Conservation (phyloP, 768 basidiomycete species). For the Mycena vitilis region DNA sequence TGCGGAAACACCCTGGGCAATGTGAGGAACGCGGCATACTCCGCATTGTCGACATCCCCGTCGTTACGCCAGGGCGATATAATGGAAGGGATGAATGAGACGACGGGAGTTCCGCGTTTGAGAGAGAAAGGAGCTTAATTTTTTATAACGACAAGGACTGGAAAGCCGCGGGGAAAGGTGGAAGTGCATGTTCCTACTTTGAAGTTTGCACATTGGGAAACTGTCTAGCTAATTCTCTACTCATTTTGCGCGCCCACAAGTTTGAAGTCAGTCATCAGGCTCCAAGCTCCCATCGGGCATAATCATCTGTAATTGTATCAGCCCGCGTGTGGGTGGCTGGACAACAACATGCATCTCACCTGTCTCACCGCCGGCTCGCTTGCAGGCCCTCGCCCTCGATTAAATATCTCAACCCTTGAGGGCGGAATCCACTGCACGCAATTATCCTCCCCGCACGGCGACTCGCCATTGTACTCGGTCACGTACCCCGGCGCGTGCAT, state of each 20-base stretch:
- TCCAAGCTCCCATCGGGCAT: constrained; percentile 19
- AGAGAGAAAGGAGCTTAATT: no score
- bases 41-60: not conserved
- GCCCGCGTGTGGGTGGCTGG: not conserved
- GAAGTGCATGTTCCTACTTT: no score
- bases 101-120: no score
- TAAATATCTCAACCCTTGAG: constrained; percentile 1
- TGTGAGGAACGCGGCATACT: not conserved
- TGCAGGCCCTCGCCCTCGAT: constrained; percentile 17
- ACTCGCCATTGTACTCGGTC: constrained; percentile 6
- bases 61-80: not conserved
- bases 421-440: constrained; percentile 22
- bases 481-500: constrained; percentile 11
- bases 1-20: not conserved
- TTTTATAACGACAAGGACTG: no score
- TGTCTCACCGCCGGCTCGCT: constrained; percentile 13
- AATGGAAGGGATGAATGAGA: no score
- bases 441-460: constrained; percentile 22
- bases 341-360: not conserved
- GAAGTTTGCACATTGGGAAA: no score
- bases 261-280: not conserved
- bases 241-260: no score
- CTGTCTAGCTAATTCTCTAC: no score
- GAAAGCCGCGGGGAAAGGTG: no score
- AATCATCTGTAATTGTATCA: not conserved